Evolutionary conservation across 768 basidiomycete genomes (phyloP), one percentile per base, ranked within the genome.

Genomic region (Tephrocybe sp.): DNA sequence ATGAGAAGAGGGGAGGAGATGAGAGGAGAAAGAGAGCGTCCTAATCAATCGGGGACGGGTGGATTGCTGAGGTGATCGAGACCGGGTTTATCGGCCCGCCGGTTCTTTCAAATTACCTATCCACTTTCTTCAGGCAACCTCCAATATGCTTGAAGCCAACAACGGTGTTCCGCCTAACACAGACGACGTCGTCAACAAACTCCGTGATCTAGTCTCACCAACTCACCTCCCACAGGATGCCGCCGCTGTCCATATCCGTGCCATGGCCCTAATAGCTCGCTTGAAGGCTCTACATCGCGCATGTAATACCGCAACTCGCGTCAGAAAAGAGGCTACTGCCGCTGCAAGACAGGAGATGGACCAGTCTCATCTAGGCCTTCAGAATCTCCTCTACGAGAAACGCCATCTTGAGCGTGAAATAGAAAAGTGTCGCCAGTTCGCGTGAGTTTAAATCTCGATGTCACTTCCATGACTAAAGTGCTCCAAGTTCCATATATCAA

Each of bases 351-450:
- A 87, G 36, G 86, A 92, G 50, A 93, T 95, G 90, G 92, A 94
- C 70, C 85, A 92, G 68, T 85, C 89, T 0, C 84, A 92, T 66
- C 82, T 95, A 34, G 83, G 84, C 17, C 79, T 91, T 26, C 91
- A 95, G 69, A 95, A 95, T 57, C 72, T 93, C 32, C 76, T 88
- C 43, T 95, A 94, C 59, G 92, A 95, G 69, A 91, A 89, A 63
- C 79, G 90, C 22, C 91, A 95, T 62, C 80, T 95, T 5, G 90
- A 93, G 66, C 79, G 89, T 50, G 92, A 95, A 71, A 95, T 95
- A 32, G 88, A 91, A 60, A 92, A 93, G 64, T 95, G 92, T 68
- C 81, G 89, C 42, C 91, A 94, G 63, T 95, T 92, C 63, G 89
- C 88, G 91, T 93, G 64, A 61, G 89, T 77, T 44, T 39, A 16